These are phyloP conservation scores for Phytophthora cactorum DNA, from an alignment of 352 stramenopile genomes.

Conservation along the genomic window DNA sequence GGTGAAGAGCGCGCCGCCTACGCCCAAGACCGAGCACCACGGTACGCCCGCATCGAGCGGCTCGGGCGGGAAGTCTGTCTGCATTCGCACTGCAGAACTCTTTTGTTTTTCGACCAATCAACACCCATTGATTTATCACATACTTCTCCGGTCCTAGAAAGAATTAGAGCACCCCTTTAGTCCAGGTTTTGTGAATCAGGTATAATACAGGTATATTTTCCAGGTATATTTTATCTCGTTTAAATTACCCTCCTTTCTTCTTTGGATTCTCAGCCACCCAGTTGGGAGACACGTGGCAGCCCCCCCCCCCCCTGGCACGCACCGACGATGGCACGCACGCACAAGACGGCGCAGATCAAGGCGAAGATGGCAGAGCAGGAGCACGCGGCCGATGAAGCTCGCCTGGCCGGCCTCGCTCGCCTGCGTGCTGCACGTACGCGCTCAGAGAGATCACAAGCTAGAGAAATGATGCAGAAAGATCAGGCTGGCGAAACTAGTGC, in stretches of 20 bases:
- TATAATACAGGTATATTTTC: too few species aligned
- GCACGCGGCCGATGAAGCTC: background rate
- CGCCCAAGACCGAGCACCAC: conserved; percentile 7
- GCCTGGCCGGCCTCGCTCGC: background rate
- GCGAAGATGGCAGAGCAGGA: background rate
- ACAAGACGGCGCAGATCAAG: background rate
- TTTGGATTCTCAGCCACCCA: too few species aligned
- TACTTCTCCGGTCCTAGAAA: too few species aligned
- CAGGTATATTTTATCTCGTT: too few species aligned
- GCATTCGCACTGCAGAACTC: background rate
- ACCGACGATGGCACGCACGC: background rate
- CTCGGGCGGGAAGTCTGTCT: conserved; percentile 23
- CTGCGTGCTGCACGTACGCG: background rate
- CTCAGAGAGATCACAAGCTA: background rate
- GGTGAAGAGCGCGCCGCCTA: conserved; percentile 25
- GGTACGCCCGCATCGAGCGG: background rate
- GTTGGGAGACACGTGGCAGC: too few species aligned
- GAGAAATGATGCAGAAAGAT: background rate
- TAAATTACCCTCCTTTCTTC: too few species aligned
- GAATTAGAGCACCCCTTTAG: too few species aligned
- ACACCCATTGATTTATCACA: too few species aligned
- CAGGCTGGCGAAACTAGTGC: background rate
- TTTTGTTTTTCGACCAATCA: too few species aligned
- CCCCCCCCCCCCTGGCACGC: too few species aligned
- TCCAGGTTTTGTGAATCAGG: background rate